These are phyloP conservation scores for Cercospora sp. DNA, from an alignment of 2,329 filamentous ascomycete species.

Conservation along the genomic window DNA sequence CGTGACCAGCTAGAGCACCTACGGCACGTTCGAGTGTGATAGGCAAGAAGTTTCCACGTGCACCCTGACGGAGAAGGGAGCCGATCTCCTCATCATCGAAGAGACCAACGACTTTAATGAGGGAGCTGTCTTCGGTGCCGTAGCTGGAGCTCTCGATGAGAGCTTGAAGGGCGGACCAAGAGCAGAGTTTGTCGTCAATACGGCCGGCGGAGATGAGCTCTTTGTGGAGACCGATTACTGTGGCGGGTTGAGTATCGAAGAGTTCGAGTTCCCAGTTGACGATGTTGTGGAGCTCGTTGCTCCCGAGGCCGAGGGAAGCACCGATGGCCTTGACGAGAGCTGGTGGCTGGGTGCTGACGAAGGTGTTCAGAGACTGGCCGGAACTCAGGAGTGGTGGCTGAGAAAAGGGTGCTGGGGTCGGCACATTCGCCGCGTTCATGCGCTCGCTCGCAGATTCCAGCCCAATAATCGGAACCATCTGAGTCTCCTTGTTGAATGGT, in stretches of 20 bases:
- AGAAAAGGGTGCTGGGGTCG: slow-evolving; percentile 35
- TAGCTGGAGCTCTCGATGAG: slow-evolving; percentile 63
- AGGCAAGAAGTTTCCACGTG: slow-evolving; percentile 83
- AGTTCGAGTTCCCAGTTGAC: slow-evolving; percentile 97
- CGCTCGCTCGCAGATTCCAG: slow-evolving; percentile 62
- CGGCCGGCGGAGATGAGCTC: slow-evolving; percentile 94
- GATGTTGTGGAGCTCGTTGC: slow-evolving; percentile 63
- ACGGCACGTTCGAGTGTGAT: slow-evolving; percentile 77
- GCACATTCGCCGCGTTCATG: slow-evolving; percentile 29
- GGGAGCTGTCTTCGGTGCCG: slow-evolving; percentile 57
- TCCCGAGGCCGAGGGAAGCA: slow-evolving; percentile 70
- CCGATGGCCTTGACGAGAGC: slow-evolving; percentile 82
- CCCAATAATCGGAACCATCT: slow-evolving; percentile 92
- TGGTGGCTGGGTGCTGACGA: slow-evolving; percentile 80
- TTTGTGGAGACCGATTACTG: slow-evolving; percentile 79
- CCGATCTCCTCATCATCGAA: slow-evolving; percentile 98
- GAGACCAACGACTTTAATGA: slow-evolving; percentile 86
- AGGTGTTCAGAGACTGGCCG: slow-evolving; percentile 57
- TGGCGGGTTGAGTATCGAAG: slow-evolving; percentile 84
- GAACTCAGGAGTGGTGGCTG: slow-evolving; percentile 55
- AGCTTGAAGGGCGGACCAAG: slow-evolving; percentile 83
- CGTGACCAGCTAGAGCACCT: too few species aligned
- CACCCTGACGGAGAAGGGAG: slow-evolving; percentile 84
- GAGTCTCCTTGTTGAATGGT: slow-evolving; percentile 81
- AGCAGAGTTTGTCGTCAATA: slow-evolving; percentile 97